Base-by-base conservation (phyloP, 805 yeast genomes). In the Yamadazyma scolyti region DNA sequence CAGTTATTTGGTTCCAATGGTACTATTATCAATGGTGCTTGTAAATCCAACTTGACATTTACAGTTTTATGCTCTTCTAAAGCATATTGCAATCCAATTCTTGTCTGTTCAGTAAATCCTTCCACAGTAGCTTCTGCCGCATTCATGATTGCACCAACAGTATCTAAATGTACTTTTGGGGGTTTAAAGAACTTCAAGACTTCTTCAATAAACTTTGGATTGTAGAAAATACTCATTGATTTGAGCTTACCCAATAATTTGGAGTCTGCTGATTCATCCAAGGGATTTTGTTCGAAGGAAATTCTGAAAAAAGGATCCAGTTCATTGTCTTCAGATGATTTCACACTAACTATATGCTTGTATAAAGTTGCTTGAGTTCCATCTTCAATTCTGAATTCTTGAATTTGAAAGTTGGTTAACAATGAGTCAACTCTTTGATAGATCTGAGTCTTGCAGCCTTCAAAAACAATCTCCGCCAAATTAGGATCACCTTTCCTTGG, bases 121-220 rank as follows among this genome's bases (percentile, higher is more conserved):
- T 88, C 96, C 36, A 93, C 82, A 0, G 96, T 89, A 0, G 89
- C 85, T 40, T 89, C 96, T 0, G 99, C 98, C 1, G 96, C 97
- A 54, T 77, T 81, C 76, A 93, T 76, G 16, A 94, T 75, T 7
- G 93, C 93, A 21, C 88, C 90, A 14, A 93, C 77, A 0, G 97
- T 88, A 48, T 89, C 95, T 34, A 79, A 66, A 46, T 89, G 95
- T 16, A 77, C 77, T 37, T 77, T 78, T 13, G 96, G 96, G 1
- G 97, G 96, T 28, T 73, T 78, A 66, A 93, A 93, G 48, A 94
- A 90, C 36, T 55, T 60, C 10, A 74, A 69, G 29, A 93, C 68
- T 36, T 78, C 82, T 44, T 88, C 93, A 18, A 90, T 68, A 43
- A 93, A 84, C 25, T 67, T 71, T n/a, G 86, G 82, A 54, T 90